phyloP scores from a whole-genome alignment of 1,284 basidiomycete genomes.

The Pseudomicrostroma phylloplanum region DNA sequence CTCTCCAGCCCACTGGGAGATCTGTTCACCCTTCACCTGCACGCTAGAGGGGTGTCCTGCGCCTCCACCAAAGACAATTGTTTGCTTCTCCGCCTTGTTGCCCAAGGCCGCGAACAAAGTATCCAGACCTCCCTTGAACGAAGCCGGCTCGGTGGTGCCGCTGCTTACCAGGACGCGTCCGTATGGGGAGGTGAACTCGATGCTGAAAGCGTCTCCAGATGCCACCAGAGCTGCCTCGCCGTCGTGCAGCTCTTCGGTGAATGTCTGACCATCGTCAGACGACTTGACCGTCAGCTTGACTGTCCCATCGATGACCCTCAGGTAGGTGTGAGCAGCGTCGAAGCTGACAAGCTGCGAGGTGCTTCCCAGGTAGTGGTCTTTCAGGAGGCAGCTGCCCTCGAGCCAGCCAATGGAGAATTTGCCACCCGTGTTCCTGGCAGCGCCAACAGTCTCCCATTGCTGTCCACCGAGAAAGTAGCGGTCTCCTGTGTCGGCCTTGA shows the following conservation, averaged over 20 bases:
- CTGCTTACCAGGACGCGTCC: constrained; percentile 51
- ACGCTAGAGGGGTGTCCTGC: too few relatives aligned
- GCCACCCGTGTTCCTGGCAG: neutral
- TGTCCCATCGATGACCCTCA: constrained; percentile 4
- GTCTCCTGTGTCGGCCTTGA: constrained; percentile 5
- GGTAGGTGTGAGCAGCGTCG: constrained; percentile 1
- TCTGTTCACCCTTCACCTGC: too few relatives aligned
- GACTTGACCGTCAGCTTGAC: neutral
- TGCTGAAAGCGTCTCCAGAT: constrained; percentile 45
- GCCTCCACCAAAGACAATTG: too few relatives aligned
- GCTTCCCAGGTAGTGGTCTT: neutral
- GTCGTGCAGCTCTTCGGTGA: constrained; percentile 42
- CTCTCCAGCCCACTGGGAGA: too few relatives aligned
- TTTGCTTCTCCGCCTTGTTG: too few relatives aligned
- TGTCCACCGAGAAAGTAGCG: constrained; percentile 5
- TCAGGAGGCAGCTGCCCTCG: neutral
- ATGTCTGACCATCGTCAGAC: neutral
- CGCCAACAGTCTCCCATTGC: neutral
- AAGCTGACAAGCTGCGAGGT: neutral
- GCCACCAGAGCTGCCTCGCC: constrained; percentile 47
- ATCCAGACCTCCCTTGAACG: constrained; percentile 32
- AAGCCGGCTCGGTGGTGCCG: constrained; percentile 52
- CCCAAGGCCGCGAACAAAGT: too few relatives aligned
- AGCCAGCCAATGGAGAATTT: constrained; percentile 4
- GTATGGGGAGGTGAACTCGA: constrained; percentile 51